These are phyloP conservation scores for Tulasnella sp. DNA, from an alignment of 768 basidiomycete genomes.

Conservation along the genomic window DNA sequence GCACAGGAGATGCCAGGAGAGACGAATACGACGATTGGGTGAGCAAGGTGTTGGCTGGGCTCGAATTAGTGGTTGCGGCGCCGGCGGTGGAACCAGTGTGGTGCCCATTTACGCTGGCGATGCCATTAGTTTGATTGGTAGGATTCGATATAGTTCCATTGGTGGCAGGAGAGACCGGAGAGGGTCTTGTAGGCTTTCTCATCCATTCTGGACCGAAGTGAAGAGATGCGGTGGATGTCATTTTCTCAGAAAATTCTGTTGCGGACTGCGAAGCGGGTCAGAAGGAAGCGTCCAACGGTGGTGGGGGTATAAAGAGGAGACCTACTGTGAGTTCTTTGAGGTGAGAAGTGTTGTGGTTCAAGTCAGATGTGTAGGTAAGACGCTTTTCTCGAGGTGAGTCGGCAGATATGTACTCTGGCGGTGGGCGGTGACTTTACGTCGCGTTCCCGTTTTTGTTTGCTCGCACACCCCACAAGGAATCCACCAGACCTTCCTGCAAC, in stretches of 20 bases:
- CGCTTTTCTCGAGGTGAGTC: slow-evolving; percentile 18
- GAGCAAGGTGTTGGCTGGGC: slow-evolving; percentile 41
- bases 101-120: slow-evolving; percentile 46
- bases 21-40: slow-evolving; percentile 65
- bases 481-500: neutral
- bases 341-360: neutral
- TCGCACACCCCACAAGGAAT: neutral
- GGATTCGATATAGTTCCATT: slow-evolving; percentile 6
- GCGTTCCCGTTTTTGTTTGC: slow-evolving; percentile 12
- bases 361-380: neutral
- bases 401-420: slow-evolving; percentile 8
- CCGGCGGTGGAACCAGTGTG: slow-evolving; percentile 3
- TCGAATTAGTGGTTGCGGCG: slow-evolving; percentile 56
- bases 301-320: neutral
- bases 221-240: slow-evolving; percentile 55
- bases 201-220: slow-evolving; percentile 94
- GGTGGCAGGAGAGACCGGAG: slow-evolving; percentile 31
- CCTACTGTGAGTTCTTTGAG: neutral
- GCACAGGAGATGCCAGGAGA: slow-evolving; percentile 54
- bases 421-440: neutral
- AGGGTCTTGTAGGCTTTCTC: slow-evolving; percentile 56
- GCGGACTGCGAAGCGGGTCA: slow-evolving; percentile 12
- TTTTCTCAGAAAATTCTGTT: slow-evolving; percentile 27
- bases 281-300: neutral
- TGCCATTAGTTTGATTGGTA: neutral